These are phyloP conservation scores for Kuraishia ogatae DNA, from an alignment of 805 yeast genomes.

Conservation along the genomic window DNA sequence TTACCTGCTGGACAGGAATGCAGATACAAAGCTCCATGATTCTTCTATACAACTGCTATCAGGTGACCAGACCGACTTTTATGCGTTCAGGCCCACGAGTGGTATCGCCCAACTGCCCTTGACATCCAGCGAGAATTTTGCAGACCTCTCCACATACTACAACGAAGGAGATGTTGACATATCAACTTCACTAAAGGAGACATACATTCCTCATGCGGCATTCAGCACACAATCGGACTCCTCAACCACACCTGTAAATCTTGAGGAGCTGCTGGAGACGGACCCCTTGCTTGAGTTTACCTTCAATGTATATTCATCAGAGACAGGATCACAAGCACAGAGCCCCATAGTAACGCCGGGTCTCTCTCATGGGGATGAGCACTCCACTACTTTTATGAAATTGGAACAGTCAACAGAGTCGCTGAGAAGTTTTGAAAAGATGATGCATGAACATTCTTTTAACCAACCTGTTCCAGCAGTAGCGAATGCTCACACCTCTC, in stretches of 20 bases:
- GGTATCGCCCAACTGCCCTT: background rate
- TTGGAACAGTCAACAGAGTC: background rate
- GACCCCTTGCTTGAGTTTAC: slow-evolving; percentile 2
- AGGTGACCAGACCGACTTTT: background rate
- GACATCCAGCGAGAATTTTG: background rate
- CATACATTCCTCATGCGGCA: background rate
- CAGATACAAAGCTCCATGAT: background rate
- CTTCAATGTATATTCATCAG: background rate
- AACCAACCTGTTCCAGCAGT: background rate
- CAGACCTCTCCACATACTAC: background rate
- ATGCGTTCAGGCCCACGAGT: background rate
- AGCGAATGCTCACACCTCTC: background rate
- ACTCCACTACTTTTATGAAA: background rate
- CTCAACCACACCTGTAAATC: background rate
- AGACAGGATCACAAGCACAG: background rate
- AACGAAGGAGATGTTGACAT: background rate
- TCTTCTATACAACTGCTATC: background rate
- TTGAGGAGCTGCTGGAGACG: background rate
- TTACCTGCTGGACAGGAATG: background rate
- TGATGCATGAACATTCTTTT: background rate
- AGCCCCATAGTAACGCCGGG: background rate
- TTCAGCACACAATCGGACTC: background rate
- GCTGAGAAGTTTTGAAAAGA: background rate
- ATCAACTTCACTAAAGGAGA: background rate
- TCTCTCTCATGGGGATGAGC: background rate